phyloP scores from a whole-genome alignment of 2,329 filamentous ascomycete species.

The Hypoxylon sp. region DNA sequence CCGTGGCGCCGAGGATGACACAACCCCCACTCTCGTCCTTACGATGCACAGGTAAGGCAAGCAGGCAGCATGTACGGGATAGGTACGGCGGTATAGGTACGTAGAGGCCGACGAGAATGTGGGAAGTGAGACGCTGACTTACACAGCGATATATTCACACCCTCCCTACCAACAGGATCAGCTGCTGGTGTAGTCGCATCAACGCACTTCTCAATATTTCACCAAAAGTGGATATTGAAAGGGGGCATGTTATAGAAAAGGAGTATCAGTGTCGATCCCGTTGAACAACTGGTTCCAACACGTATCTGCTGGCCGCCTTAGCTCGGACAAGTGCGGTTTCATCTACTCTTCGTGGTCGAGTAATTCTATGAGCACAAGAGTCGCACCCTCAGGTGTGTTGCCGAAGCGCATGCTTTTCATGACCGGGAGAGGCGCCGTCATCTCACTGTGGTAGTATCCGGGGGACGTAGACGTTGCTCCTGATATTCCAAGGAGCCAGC shows the following conservation, averaged over 20 bases:
- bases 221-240: too few relatives aligned
- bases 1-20: background rate
- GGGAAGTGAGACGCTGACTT: too few relatives aligned
- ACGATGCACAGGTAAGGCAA: background rate
- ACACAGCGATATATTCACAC: slow-evolving; percentile 1
- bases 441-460: slow-evolving; percentile 14
- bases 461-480: slow-evolving; percentile 12
- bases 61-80: background rate
- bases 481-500: slow-evolving; percentile 14
- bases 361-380: background rate
- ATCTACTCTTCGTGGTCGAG: background rate
- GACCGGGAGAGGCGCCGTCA: slow-evolving; percentile 10
- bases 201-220: background rate
- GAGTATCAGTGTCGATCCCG: background rate
- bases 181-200: background rate
- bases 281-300: background rate
- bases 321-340: background rate
- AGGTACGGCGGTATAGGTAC: background rate
- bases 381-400: slow-evolving; percentile 2
- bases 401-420: slow-evolving; percentile 13
- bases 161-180: background rate
- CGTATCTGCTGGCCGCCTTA: background rate
- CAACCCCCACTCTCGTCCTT: background rate
- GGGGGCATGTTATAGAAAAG: too few relatives aligned
- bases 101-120: background rate